Percentiles rank a stretch among this genome's conserved stretches.
Conservation (phyloP, 192 early-diverging fungal genomes). For the Entophlyctis luteolus region DNA sequence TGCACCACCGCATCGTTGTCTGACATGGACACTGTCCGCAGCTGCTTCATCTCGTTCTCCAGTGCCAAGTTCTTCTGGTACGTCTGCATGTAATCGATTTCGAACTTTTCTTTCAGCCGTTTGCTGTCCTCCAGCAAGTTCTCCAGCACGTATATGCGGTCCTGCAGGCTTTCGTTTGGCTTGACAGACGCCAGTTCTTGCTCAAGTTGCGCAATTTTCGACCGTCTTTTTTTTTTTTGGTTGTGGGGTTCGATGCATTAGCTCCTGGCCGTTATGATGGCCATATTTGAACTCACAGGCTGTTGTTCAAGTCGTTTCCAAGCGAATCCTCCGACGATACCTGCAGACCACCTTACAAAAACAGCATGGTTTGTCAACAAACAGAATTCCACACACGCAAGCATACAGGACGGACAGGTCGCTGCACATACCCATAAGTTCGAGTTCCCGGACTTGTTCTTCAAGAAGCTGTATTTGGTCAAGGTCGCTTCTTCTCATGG, state of each 20-base stretch:
- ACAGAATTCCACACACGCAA: conserved; percentile 13
- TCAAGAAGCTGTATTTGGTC: conserved; percentile 77
- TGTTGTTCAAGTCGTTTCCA: conserved; percentile 12
- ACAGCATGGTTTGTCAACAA: conserved; percentile 23
- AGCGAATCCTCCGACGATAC: neutral
- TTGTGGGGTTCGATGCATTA: neutral
- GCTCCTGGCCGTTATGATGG: neutral
- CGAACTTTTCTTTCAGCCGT: conserved; percentile 54
- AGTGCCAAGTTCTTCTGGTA: conserved; percentile 52
- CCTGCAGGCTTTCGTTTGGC: too few relatives aligned
- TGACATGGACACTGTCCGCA: conserved; percentile 23
- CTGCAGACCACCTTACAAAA: neutral
- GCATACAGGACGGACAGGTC: neutral
- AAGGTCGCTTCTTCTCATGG: conserved; percentile 60
- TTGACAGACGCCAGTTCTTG: conserved; percentile 48
- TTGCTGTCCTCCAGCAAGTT: conserved; percentile 60
- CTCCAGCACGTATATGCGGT: conserved; percentile 50
- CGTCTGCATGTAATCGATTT: conserved; percentile 56
- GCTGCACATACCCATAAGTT: conserved; percentile 52
- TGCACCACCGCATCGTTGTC: conserved; percentile 33
- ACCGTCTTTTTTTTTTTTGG: conserved; percentile 32
- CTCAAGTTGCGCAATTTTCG: conserved; percentile 59
- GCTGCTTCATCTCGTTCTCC: conserved; percentile 46
- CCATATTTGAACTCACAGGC: conserved; percentile 4
- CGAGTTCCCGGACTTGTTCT: conserved; percentile 76